Base-by-base conservation (phyloP, 2,329 filamentous ascomycete species). In the Aspergillus spinulosporus region DNA sequence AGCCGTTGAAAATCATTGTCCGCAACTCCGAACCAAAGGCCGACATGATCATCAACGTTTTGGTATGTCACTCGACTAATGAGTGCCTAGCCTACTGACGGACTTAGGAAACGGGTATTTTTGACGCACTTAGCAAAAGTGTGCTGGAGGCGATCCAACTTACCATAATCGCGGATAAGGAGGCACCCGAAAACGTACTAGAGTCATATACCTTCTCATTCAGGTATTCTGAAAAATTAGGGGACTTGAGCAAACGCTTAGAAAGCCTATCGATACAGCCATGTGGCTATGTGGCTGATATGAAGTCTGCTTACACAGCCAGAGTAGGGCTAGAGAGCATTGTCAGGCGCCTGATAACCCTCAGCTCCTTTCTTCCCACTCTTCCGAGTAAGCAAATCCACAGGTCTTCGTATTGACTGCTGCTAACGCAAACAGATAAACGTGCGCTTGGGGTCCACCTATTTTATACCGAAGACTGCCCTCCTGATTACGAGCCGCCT, bases 151-250 rank as follows among this genome's bases (percentile, higher is more conserved):
- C 74, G 2, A 56, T 82, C n/a, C 76, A 81, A 56, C 61, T 82
- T 32, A 77, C 74, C 36, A 71, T 82, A 14, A 72, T 76, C 55
- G 69, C 74, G 31, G 70, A 77, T 57, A 69, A 70, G 21, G 61
- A 72, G 14, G 56, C 67, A 4, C 68, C 71, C 2, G 60, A 65
- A 5, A 65, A 75, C 32, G 72, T 81, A n/a, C 48, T 82, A 9
- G 80, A 82, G 64, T 74, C 72, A 3, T 82, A 82, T 63, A 79
- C 74, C 1, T 81, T 81, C 59, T 73, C 71, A 4, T 77, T 82
- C 63, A 73, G 74, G 15, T 82, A 81, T 59, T 56, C 61, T 59
- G 48, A 64, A 54, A 53, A 67, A 53, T 8, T 57, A 66, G 40
- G 70, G 62, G 56, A 66, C 69, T 54, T 70, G 56, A 66, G 61